phyloP scores from a whole-genome alignment of 2,329 filamentous ascomycete genomes.

The Didymellaceae sp. region DNA sequence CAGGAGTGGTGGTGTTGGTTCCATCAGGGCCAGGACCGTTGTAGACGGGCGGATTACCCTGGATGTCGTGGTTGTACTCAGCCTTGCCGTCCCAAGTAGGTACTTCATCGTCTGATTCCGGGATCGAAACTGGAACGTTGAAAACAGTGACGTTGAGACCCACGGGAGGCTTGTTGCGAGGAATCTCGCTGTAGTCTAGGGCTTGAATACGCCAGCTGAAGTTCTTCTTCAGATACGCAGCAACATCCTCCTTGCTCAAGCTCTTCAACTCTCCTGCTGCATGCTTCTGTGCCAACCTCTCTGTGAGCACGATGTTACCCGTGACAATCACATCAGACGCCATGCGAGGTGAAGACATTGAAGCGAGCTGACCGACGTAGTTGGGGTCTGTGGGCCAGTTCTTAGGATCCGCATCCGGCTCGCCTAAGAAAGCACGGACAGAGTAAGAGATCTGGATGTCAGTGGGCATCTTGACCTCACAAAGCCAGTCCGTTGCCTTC shows the following conservation, averaged over 20 bases:
- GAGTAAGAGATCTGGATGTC: constrained; percentile 43
- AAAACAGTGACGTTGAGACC: constrained; percentile 42
- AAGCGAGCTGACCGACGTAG: constrained; percentile 50
- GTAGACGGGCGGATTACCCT: constrained; percentile 35
- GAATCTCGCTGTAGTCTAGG: constrained; percentile 38
- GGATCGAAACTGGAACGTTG: constrained; percentile 34
- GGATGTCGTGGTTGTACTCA: constrained; percentile 34
- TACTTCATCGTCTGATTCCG: constrained; percentile 33
- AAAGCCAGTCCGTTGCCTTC: constrained; percentile 38
- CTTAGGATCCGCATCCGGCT: constrained; percentile 29
- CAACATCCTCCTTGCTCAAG: constrained; percentile 28
- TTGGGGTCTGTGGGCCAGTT: constrained; percentile 49
- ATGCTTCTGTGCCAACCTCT: constrained; percentile 39
- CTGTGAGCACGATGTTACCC: constrained; percentile 50
- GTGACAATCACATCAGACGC: constrained; percentile 48
- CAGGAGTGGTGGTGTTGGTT: constrained; percentile 22
- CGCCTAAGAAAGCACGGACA: constrained; percentile 42
- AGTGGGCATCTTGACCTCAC: constrained; percentile 40
- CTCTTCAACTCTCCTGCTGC: constrained; percentile 34
- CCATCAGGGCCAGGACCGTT: constrained; percentile 24
- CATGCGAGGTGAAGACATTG: constrained; percentile 48
- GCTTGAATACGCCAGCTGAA: constrained; percentile 44
- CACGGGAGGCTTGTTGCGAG: constrained; percentile 31
- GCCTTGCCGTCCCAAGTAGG: constrained; percentile 32
- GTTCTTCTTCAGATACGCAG: constrained; percentile 35